Evolutionary conservation across 306 rosid genomes (phyloP).

Genomic region (Ammopiptanthus mongolicus): DNA sequence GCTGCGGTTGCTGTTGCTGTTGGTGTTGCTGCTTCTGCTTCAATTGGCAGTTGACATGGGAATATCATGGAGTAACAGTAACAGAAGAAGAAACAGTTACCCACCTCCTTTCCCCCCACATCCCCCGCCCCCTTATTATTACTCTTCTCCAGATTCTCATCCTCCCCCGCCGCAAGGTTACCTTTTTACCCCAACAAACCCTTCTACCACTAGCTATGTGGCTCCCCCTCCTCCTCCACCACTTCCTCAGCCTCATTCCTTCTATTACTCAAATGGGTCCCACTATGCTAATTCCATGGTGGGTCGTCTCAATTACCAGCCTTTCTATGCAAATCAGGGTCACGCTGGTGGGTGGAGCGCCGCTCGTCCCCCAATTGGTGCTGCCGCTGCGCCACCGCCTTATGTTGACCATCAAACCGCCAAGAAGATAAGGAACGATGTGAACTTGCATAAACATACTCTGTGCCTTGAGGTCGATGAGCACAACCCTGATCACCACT

Average conservation of each 20-base stretch:
- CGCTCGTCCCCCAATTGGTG: conserved; percentile 28
- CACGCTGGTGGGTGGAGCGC: conserved; percentile 39
- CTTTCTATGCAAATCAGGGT: conserved; percentile 42
- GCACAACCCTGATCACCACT: conserved; percentile 61
- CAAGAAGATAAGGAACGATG: conserved; percentile 80
- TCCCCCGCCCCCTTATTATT: conserved; percentile 39
- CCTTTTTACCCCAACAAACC: conserved; percentile 22
- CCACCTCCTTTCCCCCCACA: conserved; percentile 27
- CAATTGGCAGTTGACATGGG: conserved; percentile 43
- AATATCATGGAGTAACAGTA: conserved; percentile 56
- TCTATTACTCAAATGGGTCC: conserved; percentile 41
- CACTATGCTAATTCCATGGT: conserved; percentile 35
- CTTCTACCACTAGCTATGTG: conserved; percentile 21
- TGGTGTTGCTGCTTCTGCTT: background rate
- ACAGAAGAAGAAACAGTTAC: conserved; percentile 52
- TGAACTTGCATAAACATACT: conserved; percentile 73
- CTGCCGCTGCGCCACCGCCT: conserved; percentile 36
- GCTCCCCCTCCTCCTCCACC: conserved; percentile 34
- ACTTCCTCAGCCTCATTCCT: conserved; percentile 45
- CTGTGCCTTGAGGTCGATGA: conserved; percentile 56
- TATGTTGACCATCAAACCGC: conserved; percentile 72
- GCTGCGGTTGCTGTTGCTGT: too few relatives aligned
- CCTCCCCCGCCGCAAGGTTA: conserved; percentile 41
- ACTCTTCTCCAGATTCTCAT: conserved; percentile 38
- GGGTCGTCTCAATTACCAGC: conserved; percentile 39